phyloP scores from a whole-genome alignment of 192 early-diverging fungal genomes.

The Umbelopsis sp. region DNA sequence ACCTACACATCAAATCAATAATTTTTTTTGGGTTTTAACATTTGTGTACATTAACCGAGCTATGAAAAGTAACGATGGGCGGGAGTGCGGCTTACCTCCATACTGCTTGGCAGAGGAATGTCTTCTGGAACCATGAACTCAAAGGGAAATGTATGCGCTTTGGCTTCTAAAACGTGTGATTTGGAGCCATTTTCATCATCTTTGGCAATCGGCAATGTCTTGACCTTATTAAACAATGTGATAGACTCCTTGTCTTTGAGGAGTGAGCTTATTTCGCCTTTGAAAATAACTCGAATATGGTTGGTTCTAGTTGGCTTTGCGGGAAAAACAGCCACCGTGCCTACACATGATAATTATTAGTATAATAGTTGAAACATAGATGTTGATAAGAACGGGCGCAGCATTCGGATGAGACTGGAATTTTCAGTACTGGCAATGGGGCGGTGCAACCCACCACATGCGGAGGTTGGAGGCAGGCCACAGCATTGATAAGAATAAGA shows the following conservation, averaged over 20 bases:
- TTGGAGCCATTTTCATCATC: conserved; percentile 6
- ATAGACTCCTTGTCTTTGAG: conserved; percentile 37
- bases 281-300: conserved; percentile 34
- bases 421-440: background rate
- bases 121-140: conserved; percentile 36
- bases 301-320: conserved; percentile 35
- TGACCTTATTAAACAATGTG: conserved; percentile 28
- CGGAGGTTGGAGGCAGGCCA: background rate
- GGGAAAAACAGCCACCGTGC: conserved; percentile 33
- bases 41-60: background rate
- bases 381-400: too few relatives aligned
- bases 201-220: conserved; percentile 12
- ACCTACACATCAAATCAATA: conserved; percentile 18
- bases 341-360: conserved; percentile 13
- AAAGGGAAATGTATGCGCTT: conserved; percentile 37
- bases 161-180: conserved; percentile 30
- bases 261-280: conserved; percentile 30
- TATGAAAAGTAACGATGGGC: background rate
- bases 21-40: background rate
- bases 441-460: background rate
- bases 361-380: background rate
- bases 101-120: conserved; percentile 37
- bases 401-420: background rate
- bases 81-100: conserved; percentile 32
- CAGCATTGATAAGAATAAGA: background rate